These are phyloP conservation scores for Lactifluus echinatus DNA, from an alignment of 768 basidiomycete species.

Conservation along the genomic window DNA sequence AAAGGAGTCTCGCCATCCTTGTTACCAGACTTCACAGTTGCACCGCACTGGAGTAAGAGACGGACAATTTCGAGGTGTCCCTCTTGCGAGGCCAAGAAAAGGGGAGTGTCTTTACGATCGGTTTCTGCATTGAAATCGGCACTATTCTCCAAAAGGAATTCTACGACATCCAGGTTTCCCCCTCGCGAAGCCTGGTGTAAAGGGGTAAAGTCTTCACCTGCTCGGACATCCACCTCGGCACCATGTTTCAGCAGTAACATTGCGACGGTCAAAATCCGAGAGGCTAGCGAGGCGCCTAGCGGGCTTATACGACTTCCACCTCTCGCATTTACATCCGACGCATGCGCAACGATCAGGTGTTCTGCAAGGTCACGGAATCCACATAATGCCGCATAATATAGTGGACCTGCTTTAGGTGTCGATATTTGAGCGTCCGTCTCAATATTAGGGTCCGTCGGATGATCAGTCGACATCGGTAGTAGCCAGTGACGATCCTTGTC, in stretches of 20 bases:
- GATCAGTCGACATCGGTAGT: not conserved
- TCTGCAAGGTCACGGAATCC: not conserved
- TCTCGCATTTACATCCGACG: not conserved
- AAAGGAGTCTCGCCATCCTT: too few species aligned
- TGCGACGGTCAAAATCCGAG: not conserved
- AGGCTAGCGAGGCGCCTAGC: not conserved
- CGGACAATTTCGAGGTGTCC: too few species aligned
- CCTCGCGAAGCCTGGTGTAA: not conserved
- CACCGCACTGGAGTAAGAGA: too few species aligned
- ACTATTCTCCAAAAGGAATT: not conserved
- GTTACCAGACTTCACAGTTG: too few species aligned
- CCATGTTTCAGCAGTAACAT: not conserved
- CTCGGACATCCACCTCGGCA: not conserved
- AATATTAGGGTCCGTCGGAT: not conserved
- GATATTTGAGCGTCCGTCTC: too few species aligned
- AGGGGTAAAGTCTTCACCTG: not conserved
- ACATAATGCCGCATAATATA: not conserved
- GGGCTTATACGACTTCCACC: not conserved
- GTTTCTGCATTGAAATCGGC: not conserved
- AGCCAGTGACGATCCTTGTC: not conserved
- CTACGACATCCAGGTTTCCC: not conserved
- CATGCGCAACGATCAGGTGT: not conserved
- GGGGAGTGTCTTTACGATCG: too few species aligned
- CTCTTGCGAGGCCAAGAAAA: too few species aligned
- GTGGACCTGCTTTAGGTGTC: too few species aligned